Percentiles rank a stretch among this genome's conserved stretches.
Conservation (phyloP, 768 basidiomycete species). For the Lactifluus rugatus region DNA sequence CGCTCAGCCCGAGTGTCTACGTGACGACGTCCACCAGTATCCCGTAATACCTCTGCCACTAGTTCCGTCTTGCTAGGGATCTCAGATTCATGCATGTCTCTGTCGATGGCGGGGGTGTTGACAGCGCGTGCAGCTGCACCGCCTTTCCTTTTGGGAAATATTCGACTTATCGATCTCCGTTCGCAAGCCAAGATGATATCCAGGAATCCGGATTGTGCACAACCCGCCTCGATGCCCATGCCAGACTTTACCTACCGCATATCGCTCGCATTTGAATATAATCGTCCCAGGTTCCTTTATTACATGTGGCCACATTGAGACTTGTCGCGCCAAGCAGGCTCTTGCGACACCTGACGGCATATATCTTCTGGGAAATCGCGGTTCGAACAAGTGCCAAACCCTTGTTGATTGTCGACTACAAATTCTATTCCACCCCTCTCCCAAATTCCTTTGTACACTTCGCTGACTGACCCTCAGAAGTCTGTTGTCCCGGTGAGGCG, state of each 20-base stretch:
- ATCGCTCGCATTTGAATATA: not conserved
- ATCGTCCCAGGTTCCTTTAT: slow-evolving; percentile 38
- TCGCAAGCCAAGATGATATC: slow-evolving; percentile 51
- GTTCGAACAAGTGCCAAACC: slow-evolving; percentile 91
- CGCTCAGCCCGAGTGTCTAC: slow-evolving; percentile 41
- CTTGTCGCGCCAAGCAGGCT: slow-evolving; percentile 85
- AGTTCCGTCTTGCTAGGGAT: slow-evolving; percentile 40
- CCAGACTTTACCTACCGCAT: slow-evolving; percentile 70
- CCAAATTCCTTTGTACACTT: slow-evolving; percentile 67
- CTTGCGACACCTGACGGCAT: slow-evolving; percentile 75
- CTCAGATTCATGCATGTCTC: slow-evolving; percentile 35
- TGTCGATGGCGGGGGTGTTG: slow-evolving; percentile 27
- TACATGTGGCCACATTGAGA: slow-evolving; percentile 88
- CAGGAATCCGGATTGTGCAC: slow-evolving; percentile 69
- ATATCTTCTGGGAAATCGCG: slow-evolving; percentile 86
- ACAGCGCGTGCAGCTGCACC: slow-evolving; percentile 41
- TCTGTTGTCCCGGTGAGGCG: slow-evolving; percentile 37
- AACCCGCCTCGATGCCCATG: slow-evolving; percentile 77
- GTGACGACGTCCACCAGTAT: slow-evolving; percentile 8
- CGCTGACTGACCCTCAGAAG: slow-evolving; percentile 39
- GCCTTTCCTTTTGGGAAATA: slow-evolving; percentile 48
- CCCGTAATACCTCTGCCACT: slow-evolving; percentile 26
- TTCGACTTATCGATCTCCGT: slow-evolving; percentile 49
- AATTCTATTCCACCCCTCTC: slow-evolving; percentile 76
- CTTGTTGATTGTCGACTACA: slow-evolving; percentile 77